Evolutionary conservation across 2,329 filamentous ascomycete genomes (phyloP).

Genomic region (Fusarium napiforme): DNA sequence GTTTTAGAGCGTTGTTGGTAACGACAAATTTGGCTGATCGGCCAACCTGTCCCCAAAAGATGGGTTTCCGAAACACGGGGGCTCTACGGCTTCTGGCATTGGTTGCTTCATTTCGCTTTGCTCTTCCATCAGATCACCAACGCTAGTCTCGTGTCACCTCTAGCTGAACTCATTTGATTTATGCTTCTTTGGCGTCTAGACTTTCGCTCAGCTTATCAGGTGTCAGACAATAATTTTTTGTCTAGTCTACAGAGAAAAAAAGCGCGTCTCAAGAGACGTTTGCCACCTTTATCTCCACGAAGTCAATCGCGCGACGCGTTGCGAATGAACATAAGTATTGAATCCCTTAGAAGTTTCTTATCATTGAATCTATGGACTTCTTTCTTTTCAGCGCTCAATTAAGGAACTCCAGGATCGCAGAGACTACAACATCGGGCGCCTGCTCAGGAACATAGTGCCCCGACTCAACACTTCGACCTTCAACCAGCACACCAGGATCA

Average conservation of each 20-base stretch:
- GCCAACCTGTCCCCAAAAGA: neutral
- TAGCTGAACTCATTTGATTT: neutral
- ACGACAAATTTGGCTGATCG: neutral
- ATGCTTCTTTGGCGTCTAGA: neutral
- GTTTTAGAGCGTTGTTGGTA: neutral
- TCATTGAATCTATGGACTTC: accelerated
- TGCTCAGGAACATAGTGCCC: conserved; percentile 65
- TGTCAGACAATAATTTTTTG: neutral
- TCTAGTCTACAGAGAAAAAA: neutral
- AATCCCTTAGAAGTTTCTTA: neutral
- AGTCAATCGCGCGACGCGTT: neutral
- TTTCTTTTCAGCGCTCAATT: conserved; percentile 18
- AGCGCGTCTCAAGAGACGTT: neutral
- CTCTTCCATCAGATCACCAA: neutral
- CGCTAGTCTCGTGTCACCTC: neutral
- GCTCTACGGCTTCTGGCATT: neutral
- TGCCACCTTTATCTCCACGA: neutral
- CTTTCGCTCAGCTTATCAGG: no score
- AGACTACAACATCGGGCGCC: conserved; percentile 57
- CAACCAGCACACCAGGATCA: conserved; percentile 48
- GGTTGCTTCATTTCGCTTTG: neutral
- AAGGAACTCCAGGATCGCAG: conserved; percentile 55
- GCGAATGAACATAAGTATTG: neutral
- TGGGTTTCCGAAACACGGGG: neutral
- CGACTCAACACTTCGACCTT: conserved; percentile 57